Base-by-base conservation (phyloP, 2,329 filamentous ascomycete species). In the Apiospora phragmitis region DNA sequence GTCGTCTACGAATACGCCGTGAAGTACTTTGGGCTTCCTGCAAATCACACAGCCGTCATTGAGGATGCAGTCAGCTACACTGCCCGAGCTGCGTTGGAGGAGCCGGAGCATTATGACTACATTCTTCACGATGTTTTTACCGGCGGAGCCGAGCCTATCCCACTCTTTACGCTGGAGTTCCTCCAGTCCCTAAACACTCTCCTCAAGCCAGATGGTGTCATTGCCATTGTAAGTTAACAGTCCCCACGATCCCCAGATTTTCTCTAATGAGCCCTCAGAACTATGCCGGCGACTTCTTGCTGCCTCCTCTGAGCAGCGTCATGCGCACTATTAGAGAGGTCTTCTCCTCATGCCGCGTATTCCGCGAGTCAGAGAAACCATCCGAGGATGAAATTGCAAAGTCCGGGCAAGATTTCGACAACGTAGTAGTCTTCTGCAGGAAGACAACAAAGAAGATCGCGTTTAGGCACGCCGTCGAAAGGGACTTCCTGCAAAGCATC, bases 121-220 rank as follows among this genome's bases (percentile, higher is more conserved):
- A 96, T 99, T 77, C 88, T 99, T 69, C 96, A 99, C 80, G 96
- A 99, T 76, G 96, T 99, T 32, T 99, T 99, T 80, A 99, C 96
- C 0, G 96, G 96, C 32, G 96, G 96, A 68, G 95, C 94, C 0
- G 96, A 98, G 80, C 96, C 96, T 0, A 90, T 95, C 3, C 86
- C 91, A 9, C 89, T 99, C 9, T 99, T 99, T 82, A 98, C 95
- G 0, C 81, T 91, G 6, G 92, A 96, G 75, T 98, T 99, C 77
- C 83, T 99, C 59, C 81, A 88, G 68, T 90, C 92, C 6, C 85
- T 99, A 1, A 84, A 89, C 74, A 80, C 86, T 5, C 87, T 98
- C 8, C 85, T 99, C 65, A 93, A 90, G 73, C 89, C 91, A 0
- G 88, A 93, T 68, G 96, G 96, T 55, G 91, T 93, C 18, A 92